phyloP scores from a whole-genome alignment of 768 basidiomycete genomes.

The Chalciporus pseudorubinellus region DNA sequence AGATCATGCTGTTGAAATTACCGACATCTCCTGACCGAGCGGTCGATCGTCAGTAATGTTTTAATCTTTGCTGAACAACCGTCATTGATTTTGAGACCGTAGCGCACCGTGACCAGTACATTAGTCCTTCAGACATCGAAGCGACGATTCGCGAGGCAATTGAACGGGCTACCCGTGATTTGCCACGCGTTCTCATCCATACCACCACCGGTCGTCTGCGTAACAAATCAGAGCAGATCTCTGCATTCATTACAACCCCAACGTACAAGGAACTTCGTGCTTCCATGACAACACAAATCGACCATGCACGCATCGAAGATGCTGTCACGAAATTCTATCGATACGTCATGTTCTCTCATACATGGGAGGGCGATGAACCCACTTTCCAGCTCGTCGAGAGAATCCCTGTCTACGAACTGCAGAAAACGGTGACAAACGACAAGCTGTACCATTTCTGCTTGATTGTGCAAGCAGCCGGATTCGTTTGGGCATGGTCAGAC shows the following conservation, averaged over 20 bases:
- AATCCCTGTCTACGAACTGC: conserved; percentile 8
- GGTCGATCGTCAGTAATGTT: background rate
- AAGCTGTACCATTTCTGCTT: background rate
- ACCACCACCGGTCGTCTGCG: conserved; percentile 7
- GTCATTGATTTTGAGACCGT: background rate
- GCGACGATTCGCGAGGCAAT: background rate
- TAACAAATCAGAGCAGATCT: background rate
- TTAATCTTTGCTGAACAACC: no score
- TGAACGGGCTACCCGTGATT: background rate
- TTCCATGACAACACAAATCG: conserved; percentile 8
- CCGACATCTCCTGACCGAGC: background rate
- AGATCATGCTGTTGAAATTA: conserved; percentile 13
- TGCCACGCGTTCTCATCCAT: conserved; percentile 9
- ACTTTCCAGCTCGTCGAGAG: conserved; percentile 2
- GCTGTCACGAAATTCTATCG: conserved; percentile 6
- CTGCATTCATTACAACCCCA: conserved; percentile 3
- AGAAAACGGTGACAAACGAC: conserved; percentile 1
- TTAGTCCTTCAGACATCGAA: background rate
- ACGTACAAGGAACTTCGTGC: conserved; percentile 7
- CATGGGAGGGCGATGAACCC: conserved; percentile 11
- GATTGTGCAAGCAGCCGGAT: background rate
- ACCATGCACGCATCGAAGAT: conserved; percentile 2
- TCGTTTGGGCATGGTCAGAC: conserved; percentile 10
- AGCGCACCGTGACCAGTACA: background rate
- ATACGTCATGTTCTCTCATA: conserved; percentile 16